Conservation (phyloP, 1,284 basidiomycete genomes). For the Wallemia hederae region DNA sequence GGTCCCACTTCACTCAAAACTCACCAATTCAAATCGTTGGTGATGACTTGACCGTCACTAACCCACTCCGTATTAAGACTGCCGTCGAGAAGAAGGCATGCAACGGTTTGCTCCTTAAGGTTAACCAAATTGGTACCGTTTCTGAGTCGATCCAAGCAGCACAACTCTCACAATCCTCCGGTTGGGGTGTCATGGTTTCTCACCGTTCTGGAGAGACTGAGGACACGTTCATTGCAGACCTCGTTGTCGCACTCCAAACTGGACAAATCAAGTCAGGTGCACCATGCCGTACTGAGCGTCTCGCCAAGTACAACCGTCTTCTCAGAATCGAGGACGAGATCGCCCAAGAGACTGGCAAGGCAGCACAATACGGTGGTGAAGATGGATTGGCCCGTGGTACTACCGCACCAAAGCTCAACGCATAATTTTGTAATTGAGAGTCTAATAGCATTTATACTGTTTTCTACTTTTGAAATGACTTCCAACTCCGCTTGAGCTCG, state of each 20-base stretch:
- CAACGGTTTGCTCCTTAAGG: conserved; percentile 94
- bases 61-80: conserved; percentile 90
- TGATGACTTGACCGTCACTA: conserved; percentile 95
- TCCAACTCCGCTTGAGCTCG: conserved; percentile 33
- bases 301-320: conserved; percentile 32
- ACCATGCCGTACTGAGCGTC: conserved; percentile 70
- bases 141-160: conserved; percentile 96
- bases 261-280: conserved; percentile 99
- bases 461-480: conserved; percentile 2
- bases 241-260: conserved; percentile 65
- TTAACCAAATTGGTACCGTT: conserved; percentile 85
- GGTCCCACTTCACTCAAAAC: conserved; percentile 62
- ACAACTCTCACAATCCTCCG: conserved; percentile 81
- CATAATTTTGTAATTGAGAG: neutral
- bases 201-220: conserved; percentile 83
- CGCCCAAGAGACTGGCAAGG: conserved; percentile 6
- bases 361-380: neutral
- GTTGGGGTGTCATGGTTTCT: conserved; percentile 98
- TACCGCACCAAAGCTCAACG: neutral
- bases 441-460: neutral
- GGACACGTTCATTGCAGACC: conserved; percentile 89
- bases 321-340: conserved; percentile 13
- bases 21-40: conserved; percentile 64
- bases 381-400: neutral
- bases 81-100: conserved; percentile 99